Base-by-base conservation (phyloP, 371 early-diverging fungal species). In the Chytridiales sp. region DNA sequence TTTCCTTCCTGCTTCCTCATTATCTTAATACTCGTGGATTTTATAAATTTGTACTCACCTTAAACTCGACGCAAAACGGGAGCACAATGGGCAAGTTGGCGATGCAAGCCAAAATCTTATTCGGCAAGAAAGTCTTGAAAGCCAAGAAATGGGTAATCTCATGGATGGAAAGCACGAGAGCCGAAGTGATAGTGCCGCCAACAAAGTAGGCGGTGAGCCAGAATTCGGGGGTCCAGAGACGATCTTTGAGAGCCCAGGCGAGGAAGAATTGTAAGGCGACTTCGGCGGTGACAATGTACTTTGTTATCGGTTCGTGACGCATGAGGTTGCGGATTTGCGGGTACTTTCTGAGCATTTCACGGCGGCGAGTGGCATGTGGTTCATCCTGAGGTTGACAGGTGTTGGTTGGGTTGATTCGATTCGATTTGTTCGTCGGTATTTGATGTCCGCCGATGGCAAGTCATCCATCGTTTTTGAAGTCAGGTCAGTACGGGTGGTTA, bases 341-440 rank as follows among this genome's bases (percentile, higher is more conserved):
- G 68, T 96, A 83, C 65, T 85, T 80, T 39, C 81, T 71, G 49
- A 97, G 80, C 64, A 97, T 94, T 56, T 89, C 86, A 34, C 82
- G 78, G 76, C 91, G 89, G 50, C 97, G 86, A 74, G 92, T 91
- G 62, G 88, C 77, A 76, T 97, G 98, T 36, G 98, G 98, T 72
- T 97, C 97, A 72, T 97, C 97, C 4, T 30, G n/a, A n/a, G n/a
- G n/a, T n/a, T n/a, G n/a, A n/a, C n/a, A n/a, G n/a, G n/a, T n/a
- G n/a, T n/a, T n/a, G n/a, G n/a, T n/a, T n/a, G n/a, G n/a, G n/a
- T n/a, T n/a, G n/a, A n/a, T n/a, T n/a, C n/a, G n/a, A n/a, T n/a
- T n/a, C n/a, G n/a, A n/a, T n/a, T n/a, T n/a, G n/a, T n/a, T n/a
- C n/a, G n/a, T n/a, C n/a, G n/a, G n/a, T n/a, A n/a, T n/a, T n/a